phyloP scores from a whole-genome alignment of 768 basidiomycete genomes.

The Hericium erinaceus region DNA sequence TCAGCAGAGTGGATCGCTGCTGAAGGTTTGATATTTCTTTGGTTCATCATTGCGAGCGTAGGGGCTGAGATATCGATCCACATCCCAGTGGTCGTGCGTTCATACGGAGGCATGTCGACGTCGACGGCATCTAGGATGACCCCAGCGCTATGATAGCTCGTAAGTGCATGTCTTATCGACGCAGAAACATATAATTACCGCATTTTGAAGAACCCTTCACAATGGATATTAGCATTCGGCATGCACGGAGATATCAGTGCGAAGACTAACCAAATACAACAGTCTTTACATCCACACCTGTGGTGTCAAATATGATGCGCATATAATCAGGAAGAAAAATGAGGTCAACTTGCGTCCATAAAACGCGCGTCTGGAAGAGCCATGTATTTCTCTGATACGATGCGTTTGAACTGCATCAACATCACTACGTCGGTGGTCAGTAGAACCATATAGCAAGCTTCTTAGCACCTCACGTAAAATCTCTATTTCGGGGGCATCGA shows the following conservation, averaged over 20 bases:
- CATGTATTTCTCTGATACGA: constrained; percentile 58
- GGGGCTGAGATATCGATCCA: constrained; percentile 69
- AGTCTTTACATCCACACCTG: constrained; percentile 55
- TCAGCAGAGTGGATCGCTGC: constrained; percentile 80
- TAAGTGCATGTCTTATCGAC: constrained; percentile 2
- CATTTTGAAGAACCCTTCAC: constrained; percentile 73
- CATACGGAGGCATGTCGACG: constrained; percentile 69
- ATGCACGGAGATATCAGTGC: neutral
- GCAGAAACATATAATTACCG: constrained; percentile 29
- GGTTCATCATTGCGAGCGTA: constrained; percentile 42
- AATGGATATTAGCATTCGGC: neutral
- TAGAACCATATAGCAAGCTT: neutral
- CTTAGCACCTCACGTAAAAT: constrained; percentile 52
- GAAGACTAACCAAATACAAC: constrained; percentile 62
- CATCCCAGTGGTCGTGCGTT: constrained; percentile 60
- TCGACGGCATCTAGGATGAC: constrained; percentile 70
- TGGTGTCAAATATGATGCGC: neutral
- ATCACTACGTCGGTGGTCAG: constrained; percentile 35
- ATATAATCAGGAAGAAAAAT: constrained; percentile 1
- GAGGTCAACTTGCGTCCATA: constrained; percentile 55
- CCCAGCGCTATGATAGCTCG: constrained; percentile 33
- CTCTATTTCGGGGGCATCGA: constrained; percentile 31
- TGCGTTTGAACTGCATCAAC: constrained; percentile 70
- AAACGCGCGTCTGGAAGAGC: constrained; percentile 45
- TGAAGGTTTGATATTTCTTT: constrained; percentile 53